A percentile compares a stretch with the other conserved stretches of the same genome.
Conservation (phyloP, 2,329 filamentous ascomycete genomes). For the Talaromyces sp. region DNA sequence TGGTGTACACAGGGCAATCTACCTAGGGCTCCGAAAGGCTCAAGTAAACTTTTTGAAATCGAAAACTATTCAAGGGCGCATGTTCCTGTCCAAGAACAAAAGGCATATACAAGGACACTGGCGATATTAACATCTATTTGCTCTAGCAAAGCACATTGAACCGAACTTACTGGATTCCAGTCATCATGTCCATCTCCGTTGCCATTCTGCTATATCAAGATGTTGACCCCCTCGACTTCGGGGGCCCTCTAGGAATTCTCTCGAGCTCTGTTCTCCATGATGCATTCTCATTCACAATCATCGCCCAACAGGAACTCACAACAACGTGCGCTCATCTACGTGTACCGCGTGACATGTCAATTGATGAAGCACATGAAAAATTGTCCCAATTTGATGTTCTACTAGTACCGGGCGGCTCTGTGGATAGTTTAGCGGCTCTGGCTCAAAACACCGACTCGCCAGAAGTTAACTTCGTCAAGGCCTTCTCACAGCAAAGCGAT, state of each 20-base stretch:
- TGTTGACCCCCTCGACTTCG: not conserved
- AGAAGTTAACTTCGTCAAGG: not conserved
- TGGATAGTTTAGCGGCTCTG: not conserved
- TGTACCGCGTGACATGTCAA: conserved; percentile 8
- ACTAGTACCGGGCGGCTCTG: not conserved
- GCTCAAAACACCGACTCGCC: not conserved
- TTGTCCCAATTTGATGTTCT: conserved; percentile 13
- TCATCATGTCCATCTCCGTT: not conserved
- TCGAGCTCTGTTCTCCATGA: not conserved
- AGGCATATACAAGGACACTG: not conserved
- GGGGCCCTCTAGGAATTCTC: not conserved
- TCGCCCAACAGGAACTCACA: not conserved
- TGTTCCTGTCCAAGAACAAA: not conserved
- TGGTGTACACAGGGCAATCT: not conserved
- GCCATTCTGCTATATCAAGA: not conserved
- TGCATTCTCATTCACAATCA: conserved; percentile 4
- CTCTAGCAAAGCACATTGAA: not conserved
- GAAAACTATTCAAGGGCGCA: not conserved
- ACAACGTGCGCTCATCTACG: conserved; percentile 8
- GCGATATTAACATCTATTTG: not conserved
- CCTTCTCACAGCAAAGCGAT: not conserved
- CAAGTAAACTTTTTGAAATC: not conserved
- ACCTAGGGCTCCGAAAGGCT: not conserved
- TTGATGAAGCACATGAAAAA: conserved; percentile 15
- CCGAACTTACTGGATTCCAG: not conserved